These are phyloP conservation scores for Lophium mytilinum DNA, from an alignment of 495 filamentous ascomycete species.

Conservation along the genomic window DNA sequence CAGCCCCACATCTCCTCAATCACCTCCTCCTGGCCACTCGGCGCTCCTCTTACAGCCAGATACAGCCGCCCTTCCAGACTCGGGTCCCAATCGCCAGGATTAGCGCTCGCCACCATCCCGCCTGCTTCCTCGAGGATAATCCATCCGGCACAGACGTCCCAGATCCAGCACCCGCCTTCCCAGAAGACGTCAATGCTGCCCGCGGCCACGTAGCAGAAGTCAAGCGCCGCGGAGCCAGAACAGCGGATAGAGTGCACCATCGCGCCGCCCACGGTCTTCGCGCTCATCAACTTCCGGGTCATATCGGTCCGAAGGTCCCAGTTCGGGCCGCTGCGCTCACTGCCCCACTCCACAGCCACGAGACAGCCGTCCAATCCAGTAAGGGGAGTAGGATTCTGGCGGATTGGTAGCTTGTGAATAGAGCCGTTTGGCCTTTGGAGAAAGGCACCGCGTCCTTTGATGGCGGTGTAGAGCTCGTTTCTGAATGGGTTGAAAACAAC, in stretches of 20 bases:
- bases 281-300: conserved; percentile 6
- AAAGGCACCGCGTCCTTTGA: conserved; percentile 16
- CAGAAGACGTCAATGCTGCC: conserved; percentile 19
- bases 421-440: conserved; percentile 5
- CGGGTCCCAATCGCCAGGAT: conserved; percentile 19
- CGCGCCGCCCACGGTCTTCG: conserved; percentile 9
- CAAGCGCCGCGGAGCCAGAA: conserved; percentile 20
- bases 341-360: conserved; percentile 23
- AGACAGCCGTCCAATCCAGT: conserved; percentile 16
- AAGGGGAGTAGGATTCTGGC: conserved; percentile 3
- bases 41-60: conserved; percentile 15
- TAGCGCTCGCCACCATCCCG: conserved; percentile 17
- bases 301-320: conserved; percentile 19
- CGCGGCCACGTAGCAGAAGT: conserved; percentile 25
- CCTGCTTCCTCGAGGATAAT: conserved; percentile 23
- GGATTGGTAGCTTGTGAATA: conserved; percentile 3
- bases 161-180: conserved; percentile 23
- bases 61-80: conserved; percentile 21
- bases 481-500: conserved; percentile 21
- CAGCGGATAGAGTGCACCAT: conserved; percentile 20
- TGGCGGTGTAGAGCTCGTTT: conserved; percentile 12
- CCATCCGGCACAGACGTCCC: conserved; percentile 27
- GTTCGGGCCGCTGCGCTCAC: conserved; percentile 19
- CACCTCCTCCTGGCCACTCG: conserved; percentile 7
- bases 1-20: conserved; percentile 20